A percentile compares a stretch with the other conserved stretches of the same genome.
Evolutionary conservation across 108 stramenopile species (phyloP).

Genomic region (Skeletonema potamos): DNA sequence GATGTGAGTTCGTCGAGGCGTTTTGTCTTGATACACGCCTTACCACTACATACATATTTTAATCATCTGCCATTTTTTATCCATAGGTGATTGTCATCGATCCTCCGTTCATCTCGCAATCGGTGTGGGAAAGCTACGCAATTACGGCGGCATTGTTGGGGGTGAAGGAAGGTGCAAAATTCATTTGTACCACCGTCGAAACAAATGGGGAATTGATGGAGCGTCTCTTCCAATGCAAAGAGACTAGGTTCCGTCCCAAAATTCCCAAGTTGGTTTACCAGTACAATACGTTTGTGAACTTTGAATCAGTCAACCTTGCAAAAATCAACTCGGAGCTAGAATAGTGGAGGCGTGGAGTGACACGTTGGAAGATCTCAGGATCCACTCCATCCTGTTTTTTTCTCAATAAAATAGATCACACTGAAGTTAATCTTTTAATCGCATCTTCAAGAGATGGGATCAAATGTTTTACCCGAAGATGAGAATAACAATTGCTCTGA

Average conservation of each 20-base stretch:
- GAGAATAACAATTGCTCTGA: conserved; percentile 33
- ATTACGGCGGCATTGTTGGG: conserved; percentile 39
- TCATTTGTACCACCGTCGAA: conserved; percentile 51
- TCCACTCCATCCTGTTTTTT: too few relatives aligned
- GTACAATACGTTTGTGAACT: conserved; percentile 50
- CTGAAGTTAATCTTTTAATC: background rate
- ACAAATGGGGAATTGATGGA: conserved; percentile 46
- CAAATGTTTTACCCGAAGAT: conserved; percentile 11
- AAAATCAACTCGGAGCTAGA: conserved; percentile 24
- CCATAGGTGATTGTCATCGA: conserved; percentile 59
- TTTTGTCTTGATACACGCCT: too few relatives aligned
- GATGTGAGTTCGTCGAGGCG: conserved; percentile 18
- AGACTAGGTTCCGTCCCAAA: conserved; percentile 26
- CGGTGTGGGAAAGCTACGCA: conserved; percentile 78
- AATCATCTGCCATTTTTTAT: too few relatives aligned
- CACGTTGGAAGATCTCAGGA: too few relatives aligned
- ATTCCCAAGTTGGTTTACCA: conserved; percentile 62
- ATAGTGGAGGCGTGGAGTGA: too few relatives aligned
- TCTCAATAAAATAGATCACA: background rate
- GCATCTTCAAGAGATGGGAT: conserved; percentile 25
- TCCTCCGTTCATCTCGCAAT: conserved; percentile 79
- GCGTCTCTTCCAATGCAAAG: conserved; percentile 42
- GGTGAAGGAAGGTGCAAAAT: conserved; percentile 14
- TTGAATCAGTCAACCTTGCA: conserved; percentile 18
- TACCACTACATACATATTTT: too few relatives aligned